Base-by-base conservation (phyloP, 371 early-diverging fungal genomes). In the Mucor sp. region DNA sequence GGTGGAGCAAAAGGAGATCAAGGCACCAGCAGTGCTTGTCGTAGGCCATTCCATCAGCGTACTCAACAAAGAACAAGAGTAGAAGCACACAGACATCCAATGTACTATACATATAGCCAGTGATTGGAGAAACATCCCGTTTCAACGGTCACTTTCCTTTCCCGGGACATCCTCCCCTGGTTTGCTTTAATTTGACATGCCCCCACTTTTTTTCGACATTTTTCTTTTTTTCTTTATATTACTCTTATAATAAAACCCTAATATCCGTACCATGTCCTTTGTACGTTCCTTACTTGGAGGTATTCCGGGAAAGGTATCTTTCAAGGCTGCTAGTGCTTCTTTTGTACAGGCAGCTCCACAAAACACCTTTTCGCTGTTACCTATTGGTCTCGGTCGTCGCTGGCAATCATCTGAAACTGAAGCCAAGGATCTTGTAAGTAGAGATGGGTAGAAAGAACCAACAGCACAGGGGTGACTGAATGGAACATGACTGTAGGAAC, bases 1-100 rank as follows among this genome's bases (percentile, higher is more conserved):
- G 25, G 87, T 87, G 2, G 77, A 83, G 41, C 75, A 79, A 25
- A 63, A 86, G 6, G 65, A 80, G n/a, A 86, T 91, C 25, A 83
- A 84, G 6, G 83, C 87, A 27, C 93, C 91, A n/a, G 83, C 93
- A 0, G 86, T 90, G 4, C 82, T 93, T 57, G 86, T 92, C 4
- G 86, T 91, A 37, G 92, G 92, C 25, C 64, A 71, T 56, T 59
- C 73, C 32, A 71, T 41, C 30, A 37, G 37, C 21, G 69, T 75
- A 3, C 58, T 75, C 6, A 65, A 71, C 32, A 64, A 32, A 1
- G 37, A 14, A 14, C 14, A 37, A 14, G 33, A 3, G 8, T 33
- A 43, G 11, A 43, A 30, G 30, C 30, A 7, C 14, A 48, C 23
- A 48, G 21, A n/a, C 3, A 48, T 48, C 4, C 23, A 43, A 43